These are phyloP conservation scores for Peronosclerospora sorghi DNA, from an alignment of 352 stramenopile genomes.

Conservation along the genomic window DNA sequence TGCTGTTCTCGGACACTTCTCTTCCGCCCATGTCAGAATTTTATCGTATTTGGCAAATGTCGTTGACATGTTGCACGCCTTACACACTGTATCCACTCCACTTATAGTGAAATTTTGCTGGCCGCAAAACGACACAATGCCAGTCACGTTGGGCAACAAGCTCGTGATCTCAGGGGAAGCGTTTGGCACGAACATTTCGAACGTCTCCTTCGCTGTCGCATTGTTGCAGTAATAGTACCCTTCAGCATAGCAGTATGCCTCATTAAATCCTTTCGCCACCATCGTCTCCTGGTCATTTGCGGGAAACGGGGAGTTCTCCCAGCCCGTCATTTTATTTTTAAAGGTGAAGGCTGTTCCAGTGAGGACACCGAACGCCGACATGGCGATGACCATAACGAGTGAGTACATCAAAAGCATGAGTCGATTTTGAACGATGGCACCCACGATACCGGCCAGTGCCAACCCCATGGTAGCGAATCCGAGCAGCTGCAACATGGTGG, in stretches of 20 bases:
- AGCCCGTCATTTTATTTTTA: slow-evolving; percentile 55
- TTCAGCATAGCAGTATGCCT: slow-evolving; percentile 79
- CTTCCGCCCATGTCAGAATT: slow-evolving; percentile 55
- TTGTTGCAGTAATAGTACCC: slow-evolving; percentile 80
- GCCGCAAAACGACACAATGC: slow-evolving; percentile 45
- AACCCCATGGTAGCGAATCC: slow-evolving; percentile 44
- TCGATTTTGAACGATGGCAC: slow-evolving; percentile 52
- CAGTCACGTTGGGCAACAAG: slow-evolving; percentile 48
- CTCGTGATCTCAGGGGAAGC: slow-evolving; percentile 22
- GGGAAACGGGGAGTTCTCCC: slow-evolving; percentile 43
- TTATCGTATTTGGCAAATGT: slow-evolving; percentile 56
- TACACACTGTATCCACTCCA: slow-evolving; percentile 33
- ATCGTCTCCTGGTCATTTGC: slow-evolving; percentile 37
- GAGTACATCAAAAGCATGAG: slow-evolving; percentile 64
- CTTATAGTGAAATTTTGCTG: slow-evolving; percentile 20
- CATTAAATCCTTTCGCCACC: slow-evolving; percentile 63
- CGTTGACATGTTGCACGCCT: slow-evolving; percentile 41
- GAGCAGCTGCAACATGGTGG: slow-evolving; percentile 38
- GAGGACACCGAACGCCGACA: slow-evolving; percentile 66
- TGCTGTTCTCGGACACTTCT: slow-evolving; percentile 41
- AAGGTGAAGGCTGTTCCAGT: slow-evolving; percentile 59
- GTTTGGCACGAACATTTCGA: slow-evolving; percentile 52
- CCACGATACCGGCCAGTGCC: slow-evolving; percentile 51
- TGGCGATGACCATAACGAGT: slow-evolving; percentile 50
- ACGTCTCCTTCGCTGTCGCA: slow-evolving; percentile 40